Evolutionary conservation across 768 basidiomycete genomes (phyloP), one percentile per base, ranked within the genome.

Genomic region (Erythrobasidium yunnanense): DNA sequence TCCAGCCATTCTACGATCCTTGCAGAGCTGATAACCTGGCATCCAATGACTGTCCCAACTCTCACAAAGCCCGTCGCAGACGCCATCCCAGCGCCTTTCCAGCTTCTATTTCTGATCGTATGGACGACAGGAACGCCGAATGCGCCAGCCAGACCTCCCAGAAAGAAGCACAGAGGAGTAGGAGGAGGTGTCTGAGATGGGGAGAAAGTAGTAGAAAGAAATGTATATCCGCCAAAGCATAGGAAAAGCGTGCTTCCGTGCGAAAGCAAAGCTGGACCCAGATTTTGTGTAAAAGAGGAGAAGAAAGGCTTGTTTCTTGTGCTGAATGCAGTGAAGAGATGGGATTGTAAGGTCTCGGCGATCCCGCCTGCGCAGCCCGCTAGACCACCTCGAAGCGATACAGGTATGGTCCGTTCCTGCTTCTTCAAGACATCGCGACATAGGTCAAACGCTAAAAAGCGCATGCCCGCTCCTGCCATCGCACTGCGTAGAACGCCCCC

Each of bases 181-280:
- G 56, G 33, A 3, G 56, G 56, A 33, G 54, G 54, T 23, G 35
- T 23, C 22, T 58, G 35, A 7, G 22, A 20, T 25, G 25, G 35
- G 23, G 25, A 58, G 2, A 46, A 58, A 22, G 35, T 25, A 25
- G 49, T 58, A 6, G 56, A 58, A 7, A 58, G 56, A 25, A 46
- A 18, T 6, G 56, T 58, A 33, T 58, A 58, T 17, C 34, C 33
- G 4, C 56, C 56, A 25, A 58, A 58, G 32, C 56, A 58, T 11
- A 58, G 56, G 38, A 58, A 58, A 7, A 58, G 56, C 8, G 56
- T 58, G 17, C 35, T 58, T 4, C 56, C 56, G 38, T 58, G 55
- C 56, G 22, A 58, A 11, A 35, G 13, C 2, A 56, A 20, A 30
- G 30, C 35, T 5, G 55, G 55, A 4, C 55, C 55, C 13, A 55